phyloP scores from a whole-genome alignment of 768 basidiomycete species.

The Russula griseocarnosa region DNA sequence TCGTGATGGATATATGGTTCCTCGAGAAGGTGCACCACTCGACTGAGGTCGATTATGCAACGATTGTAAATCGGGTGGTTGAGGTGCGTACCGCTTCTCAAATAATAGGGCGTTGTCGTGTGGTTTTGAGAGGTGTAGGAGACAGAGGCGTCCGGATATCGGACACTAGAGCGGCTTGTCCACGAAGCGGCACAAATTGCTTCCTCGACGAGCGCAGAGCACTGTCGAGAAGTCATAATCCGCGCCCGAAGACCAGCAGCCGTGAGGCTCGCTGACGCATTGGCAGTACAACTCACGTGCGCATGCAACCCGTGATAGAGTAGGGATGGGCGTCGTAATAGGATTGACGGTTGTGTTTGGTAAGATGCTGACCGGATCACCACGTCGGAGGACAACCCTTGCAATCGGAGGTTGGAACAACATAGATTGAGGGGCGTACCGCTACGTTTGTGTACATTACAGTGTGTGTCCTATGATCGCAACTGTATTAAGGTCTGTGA shows the following conservation, averaged over 20 bases:
- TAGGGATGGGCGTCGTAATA: not conserved
- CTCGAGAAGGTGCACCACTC: conserved; percentile 11
- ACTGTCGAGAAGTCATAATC: conserved; percentile 16
- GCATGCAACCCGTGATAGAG: conserved; percentile 11
- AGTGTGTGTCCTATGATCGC: not conserved
- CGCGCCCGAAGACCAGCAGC: conserved; percentile 17
- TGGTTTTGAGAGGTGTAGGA: conserved; percentile 8
- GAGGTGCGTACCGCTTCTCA: conserved; percentile 15
- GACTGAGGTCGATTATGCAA: conserved; percentile 18
- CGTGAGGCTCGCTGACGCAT: not conserved
- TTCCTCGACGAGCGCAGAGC: conserved; percentile 8
- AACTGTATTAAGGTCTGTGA: not conserved
- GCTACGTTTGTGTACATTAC: conserved; percentile 5
- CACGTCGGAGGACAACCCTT: not conserved
- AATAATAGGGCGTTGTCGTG: not conserved
- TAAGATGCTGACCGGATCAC: not conserved
- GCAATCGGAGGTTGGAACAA: not conserved
- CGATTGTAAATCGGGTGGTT: conserved; percentile 15
- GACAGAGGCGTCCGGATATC: conserved; percentile 10
- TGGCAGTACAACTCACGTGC: conserved; percentile 19
- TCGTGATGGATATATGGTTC: conserved; percentile 22
- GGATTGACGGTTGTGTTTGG: not conserved
- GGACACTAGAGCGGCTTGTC: conserved; percentile 20
- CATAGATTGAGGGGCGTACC: not conserved
- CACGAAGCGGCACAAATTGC: conserved; percentile 21